Evolutionary conservation across 768 basidiomycete genomes (phyloP), one percentile per base, ranked within the genome.

Genomic region (Kwoniella dejecticola): DNA sequence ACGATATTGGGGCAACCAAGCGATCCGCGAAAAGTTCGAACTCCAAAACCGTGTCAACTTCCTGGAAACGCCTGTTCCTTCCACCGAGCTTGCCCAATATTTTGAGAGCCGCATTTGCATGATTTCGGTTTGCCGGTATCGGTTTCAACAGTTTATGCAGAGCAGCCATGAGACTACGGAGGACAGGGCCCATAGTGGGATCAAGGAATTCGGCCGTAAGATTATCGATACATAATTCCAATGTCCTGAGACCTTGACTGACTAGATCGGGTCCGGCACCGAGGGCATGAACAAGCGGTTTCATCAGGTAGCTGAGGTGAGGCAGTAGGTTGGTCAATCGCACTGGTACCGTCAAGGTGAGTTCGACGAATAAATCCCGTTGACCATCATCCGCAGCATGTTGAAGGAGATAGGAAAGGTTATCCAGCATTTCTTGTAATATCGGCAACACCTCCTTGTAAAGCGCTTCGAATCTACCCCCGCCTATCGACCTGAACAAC

Each of bases 221-320:
- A 75, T 98, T 99, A 81, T 99, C 96, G 72, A 98, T 95, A 80
- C 95, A 98, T n/a, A 99, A 83, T 78, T 99, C 96, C 60, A 99
- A 85, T 0, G 96, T 99, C 5, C 96, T 86, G 24, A 99, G 82
- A 45, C 96, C 96, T 81, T 99, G 96, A 23, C 91, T 88, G 55
- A 97, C 89, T 46, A 96, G 85, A 55, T 99, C 96, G 5, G 88
- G 85, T 38, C 85, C 86, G 36, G 93, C 93, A 52, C 88, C 86
- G 52, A 99, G 81, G 7, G 96, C 93, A 50, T 94, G 83, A 2
- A 94, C 92, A 27, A 99, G 83, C 0, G 96, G 96, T 67, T 91
- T 89, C 94, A 98, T 97, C 58, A 99, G 83, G 72, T 97, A 94
- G 15, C 87, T 86, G 49, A 99, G 85, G 80, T 96, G 91, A 1